Base-by-base conservation (phyloP, 139 green algal species). In the Mesotaenium endlicherianum region DNA sequence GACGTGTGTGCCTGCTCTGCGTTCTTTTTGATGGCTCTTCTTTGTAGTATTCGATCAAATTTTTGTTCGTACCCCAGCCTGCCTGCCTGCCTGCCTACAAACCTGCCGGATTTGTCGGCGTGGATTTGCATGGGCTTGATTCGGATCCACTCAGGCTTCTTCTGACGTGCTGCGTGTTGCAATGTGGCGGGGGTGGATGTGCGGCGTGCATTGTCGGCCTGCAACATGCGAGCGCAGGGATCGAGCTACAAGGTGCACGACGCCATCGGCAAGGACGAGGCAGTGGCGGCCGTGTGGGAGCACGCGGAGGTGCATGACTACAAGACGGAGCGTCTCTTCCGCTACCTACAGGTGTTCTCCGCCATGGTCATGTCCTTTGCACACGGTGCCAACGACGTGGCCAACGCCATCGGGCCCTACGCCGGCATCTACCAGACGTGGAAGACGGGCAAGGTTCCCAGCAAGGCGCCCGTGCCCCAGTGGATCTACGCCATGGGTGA, bases 281-380 rank as follows among this genome's bases (percentile, higher is more conserved):
- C 70, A 34, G 70, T 78, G 14, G 5, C 36, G 6, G 70, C 11
- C 20, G 40, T 78, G 5, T 53, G 40, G 38, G 70, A 78, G 3
- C 57, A 84, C 57, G 89, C 90, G 1, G 94, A 96, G 84, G 43
- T 89, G 47, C 97, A 95, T 64, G 91, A 94, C 80, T 53, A 80
- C 1, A 78, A 82, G 49, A 87, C 88, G 1, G 92, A 95, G 89
- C 64, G 87, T 34, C 53, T 77, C 49, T 94, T 93, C 88, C 50
- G 55, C 64, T 92, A 91, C 31, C 45, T 86, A 11, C 75, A 82
- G 75, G 93, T 98, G 4, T 91, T 95, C 80, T 94, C 93, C 34
- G 93, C 95, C 2, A 92, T 88, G 71, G 92, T 85, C 41, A 92
- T 94, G 64, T 92, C 92, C 0, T 97, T 98, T 70, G 39, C 91